Percentiles rank a stretch among this genome's conserved stretches.
Evolutionary conservation across 108 stramenopile species (phyloP).

Genomic region (Seminavis robusta): DNA sequence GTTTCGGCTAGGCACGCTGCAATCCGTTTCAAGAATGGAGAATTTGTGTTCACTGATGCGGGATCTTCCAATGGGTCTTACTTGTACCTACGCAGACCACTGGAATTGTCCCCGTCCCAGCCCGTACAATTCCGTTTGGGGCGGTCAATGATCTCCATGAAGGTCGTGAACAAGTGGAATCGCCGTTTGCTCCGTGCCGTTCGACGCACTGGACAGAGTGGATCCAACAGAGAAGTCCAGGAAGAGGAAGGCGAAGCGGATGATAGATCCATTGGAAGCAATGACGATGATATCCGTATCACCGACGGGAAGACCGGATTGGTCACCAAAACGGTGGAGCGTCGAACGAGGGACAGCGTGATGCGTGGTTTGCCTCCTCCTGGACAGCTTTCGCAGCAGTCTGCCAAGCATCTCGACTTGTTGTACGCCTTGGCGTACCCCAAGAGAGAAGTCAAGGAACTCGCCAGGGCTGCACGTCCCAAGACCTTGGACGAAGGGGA

Average conservation of each 20-base stretch:
- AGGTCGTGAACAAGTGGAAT: constrained; percentile 88
- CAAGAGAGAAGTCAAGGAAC: constrained; percentile 38
- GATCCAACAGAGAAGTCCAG: constrained; percentile 15
- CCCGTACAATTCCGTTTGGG: constrained; percentile 83
- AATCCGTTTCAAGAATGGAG: constrained; percentile 88
- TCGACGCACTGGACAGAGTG: constrained; percentile 43
- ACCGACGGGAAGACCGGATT: constrained; percentile 67
- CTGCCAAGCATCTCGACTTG: constrained; percentile 74
- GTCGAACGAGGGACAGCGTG: constrained; percentile 75
- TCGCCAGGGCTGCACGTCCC: too few species aligned
- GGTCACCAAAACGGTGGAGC: constrained; percentile 52
- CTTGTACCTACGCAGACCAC: constrained; percentile 78
- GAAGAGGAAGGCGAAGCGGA: constrained; percentile 34
- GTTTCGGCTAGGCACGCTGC: constrained; percentile 88
- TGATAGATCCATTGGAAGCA: constrained; percentile 79
- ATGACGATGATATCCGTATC: constrained; percentile 76
- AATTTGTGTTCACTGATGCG: constrained; percentile 88
- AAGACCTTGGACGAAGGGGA: too few species aligned
- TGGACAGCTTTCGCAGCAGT: constrained; percentile 73
- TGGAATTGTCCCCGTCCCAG: constrained; percentile 77
- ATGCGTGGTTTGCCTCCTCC: constrained; percentile 68
- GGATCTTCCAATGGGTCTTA: constrained; percentile 89
- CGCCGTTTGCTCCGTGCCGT: constrained; percentile 73
- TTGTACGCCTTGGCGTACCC: constrained; percentile 84
- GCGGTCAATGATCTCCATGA: constrained; percentile 86